phyloP scores from a whole-genome alignment of 208 protist genomes.

The Vickermania spadyakhi region DNA sequence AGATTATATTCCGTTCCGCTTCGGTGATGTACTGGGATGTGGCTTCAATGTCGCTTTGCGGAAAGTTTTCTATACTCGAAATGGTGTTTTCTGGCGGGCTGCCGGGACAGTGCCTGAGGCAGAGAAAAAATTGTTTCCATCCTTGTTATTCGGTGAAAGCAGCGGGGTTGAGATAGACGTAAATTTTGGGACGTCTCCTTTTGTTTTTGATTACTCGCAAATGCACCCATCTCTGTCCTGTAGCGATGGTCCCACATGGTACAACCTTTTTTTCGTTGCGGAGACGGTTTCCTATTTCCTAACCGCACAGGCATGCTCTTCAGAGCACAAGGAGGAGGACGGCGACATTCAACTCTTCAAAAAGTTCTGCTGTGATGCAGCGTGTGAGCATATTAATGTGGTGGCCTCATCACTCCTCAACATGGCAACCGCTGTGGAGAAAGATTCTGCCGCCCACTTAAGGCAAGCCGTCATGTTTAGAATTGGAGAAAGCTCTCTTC shows the following conservation, averaged over 20 bases:
- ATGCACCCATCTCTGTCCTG: conserved; percentile 55
- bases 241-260: conserved; percentile 49
- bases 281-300: conserved; percentile 67
- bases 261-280: conserved; percentile 61
- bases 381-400: conserved; percentile 59
- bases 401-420: conserved; percentile 66
- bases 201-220: conserved; percentile 74
- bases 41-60: conserved; percentile 60
- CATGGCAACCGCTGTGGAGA: conserved; percentile 16
- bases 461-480: conserved; percentile 52
- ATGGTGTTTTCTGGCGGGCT: conserved; percentile 70
- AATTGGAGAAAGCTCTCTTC: conserved; percentile 63
- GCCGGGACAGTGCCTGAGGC: conserved; percentile 28
- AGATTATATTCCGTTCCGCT: conserved; percentile 19
- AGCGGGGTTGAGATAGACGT: conserved; percentile 42
- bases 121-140: conserved; percentile 43
- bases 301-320: conserved; percentile 47
- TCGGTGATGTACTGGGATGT: conserved; percentile 76
- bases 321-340: conserved; percentile 31
- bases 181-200: conserved; percentile 76
- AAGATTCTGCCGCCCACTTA: conserved; percentile 21
- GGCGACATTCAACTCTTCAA: conserved; percentile 25
- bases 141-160: conserved; percentile 50
- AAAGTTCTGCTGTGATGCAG: conserved; percentile 55
- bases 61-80: conserved; percentile 80